These are phyloP conservation scores for Pseudocercospora musae DNA, from an alignment of 2,329 filamentous ascomycete genomes.

Conservation along the genomic window DNA sequence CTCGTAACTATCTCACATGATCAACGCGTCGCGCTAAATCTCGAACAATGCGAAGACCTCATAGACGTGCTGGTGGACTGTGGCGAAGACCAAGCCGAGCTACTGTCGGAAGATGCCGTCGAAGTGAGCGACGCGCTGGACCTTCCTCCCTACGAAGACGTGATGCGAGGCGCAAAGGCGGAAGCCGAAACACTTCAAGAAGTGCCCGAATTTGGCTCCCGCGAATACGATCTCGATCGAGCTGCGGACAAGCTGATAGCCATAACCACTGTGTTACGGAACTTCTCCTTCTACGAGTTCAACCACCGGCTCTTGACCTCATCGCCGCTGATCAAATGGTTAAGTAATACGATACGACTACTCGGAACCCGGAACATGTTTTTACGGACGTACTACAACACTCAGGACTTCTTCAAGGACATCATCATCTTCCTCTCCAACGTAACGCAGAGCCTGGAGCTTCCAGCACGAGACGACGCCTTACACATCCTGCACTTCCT, in stretches of 20 bases:
- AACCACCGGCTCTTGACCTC: constrained; percentile 76
- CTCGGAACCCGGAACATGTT: constrained; percentile 87
- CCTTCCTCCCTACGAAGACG: constrained; percentile 81
- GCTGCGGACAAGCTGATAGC: constrained; percentile 85
- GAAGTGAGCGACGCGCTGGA: constrained; percentile 86
- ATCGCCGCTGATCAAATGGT: constrained; percentile 73
- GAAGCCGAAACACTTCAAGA: constrained; percentile 73
- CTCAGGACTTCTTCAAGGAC: constrained; percentile 96
- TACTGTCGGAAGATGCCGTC: constrained; percentile 77
- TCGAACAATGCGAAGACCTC: constrained; percentile 79
- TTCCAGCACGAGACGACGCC: constrained; percentile 84
- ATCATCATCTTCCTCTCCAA: constrained; percentile 86
- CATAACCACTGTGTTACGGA: constrained; percentile 87
- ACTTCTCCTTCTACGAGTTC: constrained; percentile 78
- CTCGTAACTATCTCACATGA: constrained; percentile 69
- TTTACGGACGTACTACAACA: constrained; percentile 76
- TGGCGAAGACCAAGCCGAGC: constrained; percentile 81
- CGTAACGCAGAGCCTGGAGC: constrained; percentile 68
- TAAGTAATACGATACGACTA: constrained; percentile 79
- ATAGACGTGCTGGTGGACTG: constrained; percentile 86
- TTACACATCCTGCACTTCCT: constrained; percentile 83
- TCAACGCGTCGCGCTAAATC: constrained; percentile 59
- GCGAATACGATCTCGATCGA: constrained; percentile 77
- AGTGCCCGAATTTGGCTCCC: constrained; percentile 68
- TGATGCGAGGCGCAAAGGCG: constrained; percentile 70